These are phyloP conservation scores for Laetiporus sulphureus DNA, from an alignment of 1,284 basidiomycete genomes.

Conservation along the genomic window DNA sequence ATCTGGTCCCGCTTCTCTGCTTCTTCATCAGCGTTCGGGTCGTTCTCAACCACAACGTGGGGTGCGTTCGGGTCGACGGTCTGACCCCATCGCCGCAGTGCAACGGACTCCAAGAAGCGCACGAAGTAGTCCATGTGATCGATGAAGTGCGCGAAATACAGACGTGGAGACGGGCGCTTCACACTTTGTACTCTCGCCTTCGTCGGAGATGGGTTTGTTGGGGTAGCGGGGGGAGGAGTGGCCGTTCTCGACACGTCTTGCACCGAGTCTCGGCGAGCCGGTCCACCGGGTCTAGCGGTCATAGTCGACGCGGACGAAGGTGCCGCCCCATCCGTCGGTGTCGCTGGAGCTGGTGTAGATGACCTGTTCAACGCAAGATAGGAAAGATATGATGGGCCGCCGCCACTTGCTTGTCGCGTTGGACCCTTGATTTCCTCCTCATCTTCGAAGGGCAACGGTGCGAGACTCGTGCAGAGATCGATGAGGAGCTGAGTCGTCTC, in stretches of 20 bases:
- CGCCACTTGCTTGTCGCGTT: slow-evolving; percentile 22
- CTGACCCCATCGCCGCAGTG: slow-evolving; percentile 77
- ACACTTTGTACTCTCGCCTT: slow-evolving; percentile 25
- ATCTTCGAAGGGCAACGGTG: slow-evolving; percentile 39
- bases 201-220: slow-evolving; percentile 15
- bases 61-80: slow-evolving; percentile 37
- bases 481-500: slow-evolving; percentile 90
- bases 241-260: slow-evolving; percentile 25
- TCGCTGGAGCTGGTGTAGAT: slow-evolving; percentile 30
- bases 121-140: slow-evolving; percentile 84
- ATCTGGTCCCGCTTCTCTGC: slow-evolving; percentile 68
- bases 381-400: slow-evolving; percentile 64
- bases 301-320: slow-evolving; percentile 42
- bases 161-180: slow-evolving; percentile 72
- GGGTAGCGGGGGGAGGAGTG: slow-evolving; percentile 24
- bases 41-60: slow-evolving; percentile 15
- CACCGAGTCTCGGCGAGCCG: slow-evolving; percentile 29
- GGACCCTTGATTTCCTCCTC: slow-evolving; percentile 29
- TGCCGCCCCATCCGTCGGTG: slow-evolving; percentile 26
- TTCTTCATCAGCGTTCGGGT: slow-evolving; percentile 38
- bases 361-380: slow-evolving; percentile 69
- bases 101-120: slow-evolving; percentile 86
- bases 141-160: slow-evolving; percentile 94
- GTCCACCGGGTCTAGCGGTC: slow-evolving; percentile 34
- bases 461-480: slow-evolving; percentile 81